These are phyloP conservation scores for Trametes pubescens DNA, from an alignment of 1,284 basidiomycete species.

Conservation along the genomic window DNA sequence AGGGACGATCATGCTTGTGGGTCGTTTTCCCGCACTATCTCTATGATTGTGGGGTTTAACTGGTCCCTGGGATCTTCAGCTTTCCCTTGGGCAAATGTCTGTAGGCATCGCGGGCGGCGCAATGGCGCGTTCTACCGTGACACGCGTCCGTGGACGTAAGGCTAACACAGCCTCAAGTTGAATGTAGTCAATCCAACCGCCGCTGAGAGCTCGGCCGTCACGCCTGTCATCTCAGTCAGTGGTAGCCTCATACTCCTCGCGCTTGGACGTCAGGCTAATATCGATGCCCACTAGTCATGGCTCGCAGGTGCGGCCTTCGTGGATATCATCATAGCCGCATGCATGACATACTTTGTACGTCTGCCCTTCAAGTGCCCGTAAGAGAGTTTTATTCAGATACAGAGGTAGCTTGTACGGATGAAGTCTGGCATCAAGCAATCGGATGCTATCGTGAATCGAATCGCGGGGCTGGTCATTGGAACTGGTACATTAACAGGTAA, in stretches of 20 bases:
- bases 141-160: background rate
- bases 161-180: background rate
- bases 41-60: background rate
- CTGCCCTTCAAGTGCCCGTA: background rate
- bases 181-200: constrained; percentile 2
- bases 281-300: constrained; percentile 26
- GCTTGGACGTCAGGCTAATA: too few species aligned
- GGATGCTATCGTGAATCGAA: constrained; percentile 26
- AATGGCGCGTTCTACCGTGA: too few species aligned
- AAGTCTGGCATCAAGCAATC: constrained; percentile 26
- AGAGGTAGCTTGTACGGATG: constrained; percentile 10
- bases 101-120: constrained; percentile 12
- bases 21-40: background rate
- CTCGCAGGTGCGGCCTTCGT: constrained; percentile 26
- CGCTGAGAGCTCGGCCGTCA: background rate
- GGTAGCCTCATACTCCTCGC: background rate
- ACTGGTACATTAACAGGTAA: constrained; percentile 32
- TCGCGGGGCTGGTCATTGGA: constrained; percentile 30
- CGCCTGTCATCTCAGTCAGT: constrained; percentile 13
- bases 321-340: constrained; percentile 32
- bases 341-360: constrained; percentile 32
- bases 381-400: background rate
- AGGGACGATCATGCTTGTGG: constrained; percentile 23
- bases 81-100: constrained; percentile 17
- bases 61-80: background rate